Evolutionary conservation across 306 rosid genomes (phyloP), one percentile per base, ranked within the genome.

Genomic region (Carpinus viminea): DNA sequence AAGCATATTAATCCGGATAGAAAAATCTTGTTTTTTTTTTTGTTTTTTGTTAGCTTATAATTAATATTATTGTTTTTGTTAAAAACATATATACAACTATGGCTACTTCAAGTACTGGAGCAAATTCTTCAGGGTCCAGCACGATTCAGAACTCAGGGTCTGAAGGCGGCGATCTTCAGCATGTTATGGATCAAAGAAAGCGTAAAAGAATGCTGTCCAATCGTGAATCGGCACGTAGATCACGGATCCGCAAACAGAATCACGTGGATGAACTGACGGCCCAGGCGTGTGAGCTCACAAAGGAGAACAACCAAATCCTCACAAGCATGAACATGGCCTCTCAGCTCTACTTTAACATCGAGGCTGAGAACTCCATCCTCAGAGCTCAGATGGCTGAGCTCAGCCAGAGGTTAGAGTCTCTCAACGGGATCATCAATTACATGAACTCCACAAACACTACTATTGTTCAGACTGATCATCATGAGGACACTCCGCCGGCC

Each of bases 161-260:
- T 45, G 90, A 87, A 41, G 93, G 85, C 69, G 86, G 85, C 69
- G 86, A 83, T 24, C 84, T 47, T 55, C 88, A 78, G 61, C 81
- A 77, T n/a, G 69, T 83, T 3, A 68, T 74, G 78, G 94, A 94
- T 46, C 90, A 86, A 47, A 92, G 87, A 76, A 94, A 94, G 87
- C 83, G 98, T 72, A 94, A 94, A 79, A 88, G 98, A 84, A 92
- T 92, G 98, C 55, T 81, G 7, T 91, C 97, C 13, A 94, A 94
- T 43, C 65, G 98, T 15, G 97, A 92, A 86, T 94, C 98, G 0
- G 94, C 98, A 2, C 86, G 96, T 0, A 73, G 94, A 53, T 94
- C 98, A 0, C 76, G 97, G 83, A 88, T 90, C 88, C 81, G 83
- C 70, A 94, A 94, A 34, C 97, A 92, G 77, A 87, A 91, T 52